Evolutionary conservation across 129 eudicot species (phyloP), one percentile per base, ranked within the genome.

Genomic region (Artemisia argyi): DNA sequence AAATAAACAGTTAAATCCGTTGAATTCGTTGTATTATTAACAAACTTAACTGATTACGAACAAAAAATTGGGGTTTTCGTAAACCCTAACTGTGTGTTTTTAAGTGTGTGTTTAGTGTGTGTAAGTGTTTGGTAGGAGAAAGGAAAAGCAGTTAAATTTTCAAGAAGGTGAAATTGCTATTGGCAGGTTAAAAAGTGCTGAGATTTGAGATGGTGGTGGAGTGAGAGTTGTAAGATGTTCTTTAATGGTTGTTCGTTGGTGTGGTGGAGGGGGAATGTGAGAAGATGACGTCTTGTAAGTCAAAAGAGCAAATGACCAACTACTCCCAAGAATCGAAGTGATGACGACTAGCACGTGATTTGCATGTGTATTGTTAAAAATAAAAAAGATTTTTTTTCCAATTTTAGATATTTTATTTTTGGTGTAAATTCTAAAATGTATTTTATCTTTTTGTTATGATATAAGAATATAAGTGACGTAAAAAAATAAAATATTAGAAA

Each of bases 61-160:
- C 68, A 35, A 61, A 51, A 78, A 61, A 66, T 56, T 19, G 35
- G 74, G 71, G 69, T 58, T 17, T 11, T 35, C 24, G 71, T 47
- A 68, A 80, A 80, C 80, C 76, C 80, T 74, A 80, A 76, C 68
- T 69, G 48, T 72, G 66, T 59, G 72, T 51, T 66, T 68, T 22
- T 55, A 32, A 24, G 75, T 67, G 79, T 59, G 80, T 79, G 83
- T 73, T 54, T 79, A 74, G 79, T 75, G 46, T 72, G 73, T 59
- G 79, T 56, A 67, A 13, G 54, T 44, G 54, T 65, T 65, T 65
- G 70, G 70, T 65, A 44, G 52, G 52, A 46, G 35, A 52, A 14
- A 3, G 12, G 15, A 39, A 78, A 78, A 78, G 77, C 78, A 78
- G 82, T 78, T 78, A 55, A 78, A 71, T 50, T 61, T n/a, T 24